These are phyloP conservation scores for Penicillium polonicum DNA, from an alignment of 2,329 filamentous ascomycete species.

Conservation along the genomic window DNA sequence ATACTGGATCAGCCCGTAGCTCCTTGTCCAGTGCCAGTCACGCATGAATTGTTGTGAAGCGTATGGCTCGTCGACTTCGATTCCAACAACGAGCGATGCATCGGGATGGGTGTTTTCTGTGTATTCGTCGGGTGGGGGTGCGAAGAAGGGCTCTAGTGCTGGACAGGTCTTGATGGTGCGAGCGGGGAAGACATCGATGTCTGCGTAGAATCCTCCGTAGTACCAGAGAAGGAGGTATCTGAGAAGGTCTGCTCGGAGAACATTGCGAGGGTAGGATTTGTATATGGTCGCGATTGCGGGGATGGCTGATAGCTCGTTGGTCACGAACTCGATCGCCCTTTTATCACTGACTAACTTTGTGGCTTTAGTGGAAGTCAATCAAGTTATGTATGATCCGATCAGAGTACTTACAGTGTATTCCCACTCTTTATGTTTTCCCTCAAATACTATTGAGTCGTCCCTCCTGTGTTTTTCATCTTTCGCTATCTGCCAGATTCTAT, in stretches of 20 bases:
- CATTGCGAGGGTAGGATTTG: not conserved
- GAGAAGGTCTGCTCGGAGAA: conserved; percentile 52
- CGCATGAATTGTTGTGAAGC: conserved; percentile 32
- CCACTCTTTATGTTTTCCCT: not conserved
- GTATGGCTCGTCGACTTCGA: conserved; percentile 39
- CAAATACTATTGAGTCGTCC: not conserved
- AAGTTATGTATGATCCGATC: not conserved
- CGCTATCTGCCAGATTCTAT: conserved; percentile 7
- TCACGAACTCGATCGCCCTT: not conserved
- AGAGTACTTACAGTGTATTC: not conserved
- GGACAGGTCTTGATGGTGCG: conserved; percentile 32
- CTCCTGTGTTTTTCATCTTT: not conserved
- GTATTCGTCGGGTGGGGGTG: conserved; percentile 8
- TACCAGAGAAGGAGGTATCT: conserved; percentile 39
- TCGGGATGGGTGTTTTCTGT: conserved; percentile 10
- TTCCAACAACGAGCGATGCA: conserved; percentile 33
- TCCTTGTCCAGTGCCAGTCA: conserved; percentile 37
- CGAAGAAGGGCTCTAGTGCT: conserved; percentile 15
- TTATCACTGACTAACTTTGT: conserved; percentile 2
- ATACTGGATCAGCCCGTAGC: conserved; percentile 38
- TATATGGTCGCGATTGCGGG: not conserved
- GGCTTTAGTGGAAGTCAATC: not conserved
- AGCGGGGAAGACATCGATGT: conserved; percentile 34
- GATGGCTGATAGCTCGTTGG: not conserved
- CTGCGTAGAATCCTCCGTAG: conserved; percentile 37